Evolutionary conservation across 164 flowering plant species (phyloP).

Genomic region (Nymphaea colorata): DNA sequence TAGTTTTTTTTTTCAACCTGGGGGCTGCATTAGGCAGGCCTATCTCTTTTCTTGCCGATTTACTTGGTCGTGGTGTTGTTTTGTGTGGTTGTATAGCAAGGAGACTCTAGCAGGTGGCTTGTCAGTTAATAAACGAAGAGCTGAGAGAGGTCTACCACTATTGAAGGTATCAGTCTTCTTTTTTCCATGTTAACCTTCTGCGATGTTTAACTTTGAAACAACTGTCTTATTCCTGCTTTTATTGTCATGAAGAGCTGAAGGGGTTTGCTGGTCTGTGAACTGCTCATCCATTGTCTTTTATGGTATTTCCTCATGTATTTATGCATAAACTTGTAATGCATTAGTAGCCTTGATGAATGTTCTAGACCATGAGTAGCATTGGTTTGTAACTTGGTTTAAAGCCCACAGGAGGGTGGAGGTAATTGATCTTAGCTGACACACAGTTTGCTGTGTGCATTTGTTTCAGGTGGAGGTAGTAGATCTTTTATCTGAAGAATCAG

Average conservation of each 20-base stretch:
- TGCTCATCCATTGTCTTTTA: not conserved
- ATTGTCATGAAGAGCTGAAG: not conserved
- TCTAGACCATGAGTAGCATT: not conserved
- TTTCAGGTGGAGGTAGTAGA: conserved; percentile 84
- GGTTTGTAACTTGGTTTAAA: too few species aligned
- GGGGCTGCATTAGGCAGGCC: not conserved
- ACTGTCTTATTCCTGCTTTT: not conserved
- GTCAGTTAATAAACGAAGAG: conserved; percentile 75
- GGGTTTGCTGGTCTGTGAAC: not conserved
- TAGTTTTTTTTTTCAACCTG: not conserved
- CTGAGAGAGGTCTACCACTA: conserved; percentile 62
- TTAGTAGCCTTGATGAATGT: not conserved
- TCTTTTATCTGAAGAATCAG: conserved; percentile 43
- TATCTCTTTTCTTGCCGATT: not conserved
- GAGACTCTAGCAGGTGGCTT: conserved; percentile 78
- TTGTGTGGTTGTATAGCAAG: conserved; percentile 36
- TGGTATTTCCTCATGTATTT: too few species aligned
- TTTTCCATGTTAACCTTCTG: not conserved
- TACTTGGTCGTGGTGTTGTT: not conserved
- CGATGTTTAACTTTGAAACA: not conserved
- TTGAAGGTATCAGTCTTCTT: conserved; percentile 38
- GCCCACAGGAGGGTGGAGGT: too few species aligned
- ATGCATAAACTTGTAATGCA: too few species aligned
- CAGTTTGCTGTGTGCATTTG: not conserved
- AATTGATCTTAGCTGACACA: too few species aligned